Conservation (phyloP, 805 yeast genomes). For the Teunomyces panamensis region DNA sequence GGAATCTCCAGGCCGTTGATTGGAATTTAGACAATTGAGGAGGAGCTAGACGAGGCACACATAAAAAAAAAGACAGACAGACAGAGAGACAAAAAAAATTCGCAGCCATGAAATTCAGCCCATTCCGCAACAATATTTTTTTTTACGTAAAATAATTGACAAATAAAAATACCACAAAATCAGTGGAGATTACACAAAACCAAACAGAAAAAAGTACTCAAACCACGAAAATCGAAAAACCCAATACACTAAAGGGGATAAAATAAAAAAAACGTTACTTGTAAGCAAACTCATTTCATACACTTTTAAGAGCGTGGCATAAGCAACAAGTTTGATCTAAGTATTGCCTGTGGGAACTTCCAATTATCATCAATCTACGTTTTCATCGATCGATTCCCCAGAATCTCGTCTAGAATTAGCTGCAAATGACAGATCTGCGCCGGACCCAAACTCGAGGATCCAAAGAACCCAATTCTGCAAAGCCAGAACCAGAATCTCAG, state of each 20-base stretch:
- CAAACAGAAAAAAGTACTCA: background rate
- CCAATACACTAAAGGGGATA: background rate
- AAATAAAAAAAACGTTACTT: background rate
- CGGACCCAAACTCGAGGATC: background rate
- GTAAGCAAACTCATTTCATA: background rate
- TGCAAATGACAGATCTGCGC: constrained; percentile 3
- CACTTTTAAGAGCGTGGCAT: too few relatives aligned
- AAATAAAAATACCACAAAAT: background rate
- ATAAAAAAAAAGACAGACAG: too few relatives aligned
- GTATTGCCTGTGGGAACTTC: too few relatives aligned
- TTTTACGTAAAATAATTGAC: background rate
- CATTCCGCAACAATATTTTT: background rate
- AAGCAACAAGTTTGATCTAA: too few relatives aligned
- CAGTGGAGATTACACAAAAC: background rate
- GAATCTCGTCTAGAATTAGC: background rate
- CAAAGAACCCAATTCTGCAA: background rate
- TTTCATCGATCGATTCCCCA: background rate
- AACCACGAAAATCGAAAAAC: constrained; percentile 2
- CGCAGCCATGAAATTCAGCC: background rate
- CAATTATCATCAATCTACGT: too few relatives aligned
- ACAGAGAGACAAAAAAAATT: background rate
- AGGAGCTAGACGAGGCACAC: too few relatives aligned
- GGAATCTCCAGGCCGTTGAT: constrained; percentile 48
- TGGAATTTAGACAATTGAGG: constrained; percentile 46
- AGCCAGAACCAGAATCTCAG: background rate